Evolutionary conservation across 208 protist species (phyloP).

Genomic region (Willaertia magna): DNA sequence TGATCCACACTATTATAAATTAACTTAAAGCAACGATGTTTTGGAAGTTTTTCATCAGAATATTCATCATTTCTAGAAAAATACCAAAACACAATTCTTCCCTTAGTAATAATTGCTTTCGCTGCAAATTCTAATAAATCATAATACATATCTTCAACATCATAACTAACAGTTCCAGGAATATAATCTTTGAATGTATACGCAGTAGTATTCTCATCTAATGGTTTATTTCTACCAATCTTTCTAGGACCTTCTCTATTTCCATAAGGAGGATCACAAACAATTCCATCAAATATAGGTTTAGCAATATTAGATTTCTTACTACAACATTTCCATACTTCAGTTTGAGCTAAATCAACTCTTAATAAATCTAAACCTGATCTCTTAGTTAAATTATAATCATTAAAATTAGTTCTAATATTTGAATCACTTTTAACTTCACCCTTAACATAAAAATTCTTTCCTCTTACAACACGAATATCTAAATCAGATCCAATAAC

Average conservation of each 20-base stretch:
- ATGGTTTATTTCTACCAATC: background rate
- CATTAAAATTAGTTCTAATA: background rate
- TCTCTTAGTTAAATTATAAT: background rate
- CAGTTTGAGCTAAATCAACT: background rate
- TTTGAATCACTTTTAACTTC: background rate
- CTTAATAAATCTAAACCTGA: background rate
- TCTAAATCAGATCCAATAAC: conserved; percentile 23
- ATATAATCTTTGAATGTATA: background rate
- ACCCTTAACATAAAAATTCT: background rate
- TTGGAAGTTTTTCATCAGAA: background rate
- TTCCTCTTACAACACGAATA: background rate
- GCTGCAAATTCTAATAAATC: conserved; percentile 20
- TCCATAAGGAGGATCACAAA: conserved; percentile 36
- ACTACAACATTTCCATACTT: background rate
- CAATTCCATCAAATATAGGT: conserved; percentile 30
- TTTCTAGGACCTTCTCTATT: conserved; percentile 15
- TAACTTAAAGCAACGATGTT: background rate
- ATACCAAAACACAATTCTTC: conserved; percentile 14
- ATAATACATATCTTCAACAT: background rate
- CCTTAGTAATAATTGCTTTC: background rate
- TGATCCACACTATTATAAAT: background rate
- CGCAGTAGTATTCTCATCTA: background rate
- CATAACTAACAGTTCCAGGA: background rate
- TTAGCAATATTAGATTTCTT: background rate
- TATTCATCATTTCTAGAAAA: background rate